Conservation (phyloP, 1,139 yeast species). For the Kodamaea ohmeri region DNA sequence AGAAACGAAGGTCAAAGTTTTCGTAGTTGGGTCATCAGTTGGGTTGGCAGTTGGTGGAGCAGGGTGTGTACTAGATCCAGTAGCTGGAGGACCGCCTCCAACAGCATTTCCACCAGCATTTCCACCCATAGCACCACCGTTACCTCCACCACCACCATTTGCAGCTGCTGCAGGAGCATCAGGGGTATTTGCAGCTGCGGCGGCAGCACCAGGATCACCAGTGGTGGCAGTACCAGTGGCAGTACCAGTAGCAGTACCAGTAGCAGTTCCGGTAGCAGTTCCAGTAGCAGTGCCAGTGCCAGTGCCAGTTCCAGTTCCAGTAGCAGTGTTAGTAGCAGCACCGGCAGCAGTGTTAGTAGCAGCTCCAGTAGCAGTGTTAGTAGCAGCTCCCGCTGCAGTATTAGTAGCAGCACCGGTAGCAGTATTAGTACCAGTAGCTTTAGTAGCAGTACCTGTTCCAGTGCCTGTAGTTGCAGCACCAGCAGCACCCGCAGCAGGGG, state of each 20-base stretch:
- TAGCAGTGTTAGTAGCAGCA: conserved; percentile 8
- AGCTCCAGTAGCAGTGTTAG: conserved; percentile 17
- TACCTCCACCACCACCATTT: conserved; percentile 10
- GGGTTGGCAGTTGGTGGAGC: conserved; percentile 16
- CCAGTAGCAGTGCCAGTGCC: conserved; percentile 12
- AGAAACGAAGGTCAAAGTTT: conserved; percentile 16
- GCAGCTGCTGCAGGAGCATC: conserved; percentile 13
- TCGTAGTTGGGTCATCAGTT: conserved; percentile 16
- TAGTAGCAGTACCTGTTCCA: conserved; percentile 23
- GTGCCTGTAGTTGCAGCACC: conserved; percentile 24
- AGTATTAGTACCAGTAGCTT: conserved; percentile 40
- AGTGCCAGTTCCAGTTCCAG: conserved; percentile 23
- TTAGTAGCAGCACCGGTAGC: conserved; percentile 21
- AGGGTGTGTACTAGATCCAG: conserved; percentile 6
- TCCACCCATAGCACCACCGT: conserved; percentile 12
- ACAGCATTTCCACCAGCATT: conserved; percentile 11
- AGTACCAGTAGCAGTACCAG: conserved; percentile 21
- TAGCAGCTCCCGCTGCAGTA: conserved; percentile 15
- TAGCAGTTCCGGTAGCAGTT: conserved; percentile 15
- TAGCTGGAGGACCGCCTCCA: conserved; percentile 11
- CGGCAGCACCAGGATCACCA: conserved; percentile 9
- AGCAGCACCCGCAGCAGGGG: conserved; percentile 15
- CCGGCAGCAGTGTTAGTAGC: conserved; percentile 11
- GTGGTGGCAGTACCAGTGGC: conserved; percentile 20
- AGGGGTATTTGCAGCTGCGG: conserved; percentile 9